Conservation (phyloP, 305 asterid genomes). For the Fraxinus angustifolia region DNA sequence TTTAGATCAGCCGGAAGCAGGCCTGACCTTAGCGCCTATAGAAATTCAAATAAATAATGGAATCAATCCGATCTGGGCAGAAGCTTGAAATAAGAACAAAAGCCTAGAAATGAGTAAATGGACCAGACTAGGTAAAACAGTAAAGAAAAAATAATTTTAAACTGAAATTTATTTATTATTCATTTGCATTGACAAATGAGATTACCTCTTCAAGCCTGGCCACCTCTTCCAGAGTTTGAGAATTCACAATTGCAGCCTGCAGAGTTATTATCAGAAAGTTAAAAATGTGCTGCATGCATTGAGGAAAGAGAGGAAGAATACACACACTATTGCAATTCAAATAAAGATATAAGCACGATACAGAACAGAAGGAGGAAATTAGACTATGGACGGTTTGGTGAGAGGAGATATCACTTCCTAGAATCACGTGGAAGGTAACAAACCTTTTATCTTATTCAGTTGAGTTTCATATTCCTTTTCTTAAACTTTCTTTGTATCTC, state of each 20-base stretch:
- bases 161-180: background rate
- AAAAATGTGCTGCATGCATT: background rate
- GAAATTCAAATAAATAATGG: constrained; percentile 1
- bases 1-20: constrained; percentile 84
- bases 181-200: constrained; percentile 8
- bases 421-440: background rate
- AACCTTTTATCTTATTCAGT: background rate
- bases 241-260: constrained; percentile 96
- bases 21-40: constrained; percentile 90
- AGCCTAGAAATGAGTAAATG: background rate
- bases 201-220: constrained; percentile 97
- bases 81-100: background rate
- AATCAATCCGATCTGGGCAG: constrained; percentile 1
- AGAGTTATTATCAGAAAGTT: constrained; percentile 19
- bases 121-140: background rate
- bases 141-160: background rate
- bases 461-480: background rate
- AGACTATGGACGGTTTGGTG: constrained; percentile 1
- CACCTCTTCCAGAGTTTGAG: constrained; percentile 97
- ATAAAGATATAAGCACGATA: background rate
- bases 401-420: background rate
- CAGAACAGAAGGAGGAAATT: background rate
- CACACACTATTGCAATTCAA: constrained; percentile 4
- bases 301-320: background rate
- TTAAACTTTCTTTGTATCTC: background rate